Evolutionary conservation across 352 stramenopile genomes (phyloP).

Genomic region (Globisporangium nunn): DNA sequence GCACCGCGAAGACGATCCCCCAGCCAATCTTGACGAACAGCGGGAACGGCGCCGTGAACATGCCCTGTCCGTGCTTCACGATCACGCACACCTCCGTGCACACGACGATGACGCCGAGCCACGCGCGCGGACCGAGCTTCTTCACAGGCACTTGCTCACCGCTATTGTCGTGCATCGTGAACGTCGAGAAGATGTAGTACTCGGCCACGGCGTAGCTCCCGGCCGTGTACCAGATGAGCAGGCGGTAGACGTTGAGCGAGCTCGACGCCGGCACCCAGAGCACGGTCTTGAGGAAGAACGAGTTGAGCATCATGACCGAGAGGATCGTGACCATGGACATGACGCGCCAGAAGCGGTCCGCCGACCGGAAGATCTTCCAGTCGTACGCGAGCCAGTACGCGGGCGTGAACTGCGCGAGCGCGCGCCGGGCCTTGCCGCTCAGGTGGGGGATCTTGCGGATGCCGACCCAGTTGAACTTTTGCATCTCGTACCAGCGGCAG

Average conservation of each 20-base stretch:
- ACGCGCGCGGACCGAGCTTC: conserved; percentile 77
- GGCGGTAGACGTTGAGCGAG: conserved; percentile 73
- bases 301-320: conserved; percentile 93
- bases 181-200: conserved; percentile 88
- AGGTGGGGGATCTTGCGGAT: conserved; percentile 82
- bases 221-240: conserved; percentile 80
- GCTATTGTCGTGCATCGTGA: conserved; percentile 61
- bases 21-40: conserved; percentile 75
- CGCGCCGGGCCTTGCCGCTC: conserved; percentile 71
- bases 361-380: conserved; percentile 92
- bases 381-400: conserved; percentile 89
- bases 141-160: conserved; percentile 51
- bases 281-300: conserved; percentile 94
- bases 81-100: conserved; percentile 73
- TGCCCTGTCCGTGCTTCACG: conserved; percentile 76
- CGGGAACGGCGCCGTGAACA: conserved; percentile 87
- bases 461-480: conserved; percentile 86
- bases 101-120: conserved; percentile 78
- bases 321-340: conserved; percentile 88
- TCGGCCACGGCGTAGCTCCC: conserved; percentile 84
- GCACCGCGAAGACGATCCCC: conserved; percentile 62
- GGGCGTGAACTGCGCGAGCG: conserved; percentile 86
- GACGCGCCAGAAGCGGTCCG: conserved; percentile 86
- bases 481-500: conserved; percentile 83
- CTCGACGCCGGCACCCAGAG: conserved; percentile 85